These are phyloP conservation scores for Lachancea kluyveri DNA, from an alignment of 805 yeast species.

Conservation along the genomic window DNA sequence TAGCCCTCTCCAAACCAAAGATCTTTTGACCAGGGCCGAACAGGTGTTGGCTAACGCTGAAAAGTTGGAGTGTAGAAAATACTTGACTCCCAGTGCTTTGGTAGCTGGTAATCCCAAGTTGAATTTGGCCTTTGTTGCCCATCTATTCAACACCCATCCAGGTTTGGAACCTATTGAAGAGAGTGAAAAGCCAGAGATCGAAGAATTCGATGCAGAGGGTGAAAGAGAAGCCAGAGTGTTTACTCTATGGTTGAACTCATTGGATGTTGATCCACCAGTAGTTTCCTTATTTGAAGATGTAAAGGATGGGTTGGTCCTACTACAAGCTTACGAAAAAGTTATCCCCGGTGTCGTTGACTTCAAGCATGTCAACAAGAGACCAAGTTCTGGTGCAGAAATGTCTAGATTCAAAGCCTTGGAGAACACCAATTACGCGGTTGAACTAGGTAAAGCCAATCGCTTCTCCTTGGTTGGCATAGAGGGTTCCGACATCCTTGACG, in stretches of 20 bases:
- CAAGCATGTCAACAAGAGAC: constrained; percentile 77
- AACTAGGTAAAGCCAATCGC: constrained; percentile 84
- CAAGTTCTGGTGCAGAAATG: constrained; percentile 66
- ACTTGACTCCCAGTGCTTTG: constrained; percentile 85
- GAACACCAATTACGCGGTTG: constrained; percentile 98
- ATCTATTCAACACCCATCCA: constrained; percentile 92
- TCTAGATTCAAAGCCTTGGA: constrained; percentile 93
- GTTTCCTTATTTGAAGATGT: constrained; percentile 88
- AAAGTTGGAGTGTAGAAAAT: constrained; percentile 85
- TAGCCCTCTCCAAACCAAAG: constrained; percentile 73
- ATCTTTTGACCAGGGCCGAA: constrained; percentile 78
- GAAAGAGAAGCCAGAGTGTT: constrained; percentile 99
- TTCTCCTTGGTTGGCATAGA: constrained; percentile 97
- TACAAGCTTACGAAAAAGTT: constrained; percentile 94
- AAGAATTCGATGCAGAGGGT: constrained; percentile 98
- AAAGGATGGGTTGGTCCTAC: constrained; percentile 81
- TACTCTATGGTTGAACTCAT: constrained; percentile 93
- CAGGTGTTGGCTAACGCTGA: constrained; percentile 84
- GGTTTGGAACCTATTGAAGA: constrained; percentile 95
- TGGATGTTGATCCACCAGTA: constrained; percentile 94
- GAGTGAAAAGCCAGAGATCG: constrained; percentile 85
- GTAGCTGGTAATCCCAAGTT: constrained; percentile 96
- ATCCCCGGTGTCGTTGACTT: constrained; percentile 85
- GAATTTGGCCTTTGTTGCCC: constrained; percentile 96
- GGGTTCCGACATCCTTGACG: constrained; percentile 95